Conservation (phyloP, 2,329 filamentous ascomycete species). For the Botrytis cinerea region DNA sequence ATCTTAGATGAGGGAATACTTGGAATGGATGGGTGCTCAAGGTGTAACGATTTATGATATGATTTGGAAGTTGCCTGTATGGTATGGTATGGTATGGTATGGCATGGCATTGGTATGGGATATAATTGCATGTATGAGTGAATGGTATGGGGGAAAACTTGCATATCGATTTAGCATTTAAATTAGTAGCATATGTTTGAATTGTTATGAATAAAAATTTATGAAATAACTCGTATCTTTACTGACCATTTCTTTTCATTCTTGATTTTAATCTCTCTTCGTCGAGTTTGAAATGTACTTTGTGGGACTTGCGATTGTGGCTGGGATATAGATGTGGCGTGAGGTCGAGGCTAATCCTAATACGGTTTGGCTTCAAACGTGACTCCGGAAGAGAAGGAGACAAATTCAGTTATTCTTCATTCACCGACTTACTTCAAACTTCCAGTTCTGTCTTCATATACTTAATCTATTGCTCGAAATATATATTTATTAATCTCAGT, state of each 20-base stretch:
- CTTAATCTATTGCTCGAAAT: not conserved
- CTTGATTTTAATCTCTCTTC: not conserved
- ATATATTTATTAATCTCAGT: not conserved
- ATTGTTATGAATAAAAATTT: not conserved
- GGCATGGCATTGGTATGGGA: not conserved
- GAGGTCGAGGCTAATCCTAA: not conserved
- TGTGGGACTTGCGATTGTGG: not conserved
- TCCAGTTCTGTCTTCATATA: not conserved
- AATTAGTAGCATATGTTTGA: not conserved
- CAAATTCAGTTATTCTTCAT: not conserved
- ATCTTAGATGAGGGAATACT: not conserved
- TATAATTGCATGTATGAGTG: constrained; percentile 3
- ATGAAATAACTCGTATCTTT: not conserved
- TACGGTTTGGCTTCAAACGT: not conserved
- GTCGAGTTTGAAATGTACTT: not conserved
- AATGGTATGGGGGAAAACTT: not conserved
- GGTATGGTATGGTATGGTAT: not conserved
- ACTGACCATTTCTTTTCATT: not conserved
- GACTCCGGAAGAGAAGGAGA: not conserved
- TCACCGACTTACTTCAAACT: not conserved
- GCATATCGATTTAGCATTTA: not conserved
- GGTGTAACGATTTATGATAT: constrained; percentile 7
- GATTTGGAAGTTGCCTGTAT: not conserved
- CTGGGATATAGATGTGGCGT: not conserved
- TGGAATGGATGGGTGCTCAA: not conserved